Percentiles rank a stretch among this genome's conserved stretches.
These are phyloP conservation scores for Persicaria tinctoria DNA, from an alignment of 148 eudicot species.

Conservation along the genomic window DNA sequence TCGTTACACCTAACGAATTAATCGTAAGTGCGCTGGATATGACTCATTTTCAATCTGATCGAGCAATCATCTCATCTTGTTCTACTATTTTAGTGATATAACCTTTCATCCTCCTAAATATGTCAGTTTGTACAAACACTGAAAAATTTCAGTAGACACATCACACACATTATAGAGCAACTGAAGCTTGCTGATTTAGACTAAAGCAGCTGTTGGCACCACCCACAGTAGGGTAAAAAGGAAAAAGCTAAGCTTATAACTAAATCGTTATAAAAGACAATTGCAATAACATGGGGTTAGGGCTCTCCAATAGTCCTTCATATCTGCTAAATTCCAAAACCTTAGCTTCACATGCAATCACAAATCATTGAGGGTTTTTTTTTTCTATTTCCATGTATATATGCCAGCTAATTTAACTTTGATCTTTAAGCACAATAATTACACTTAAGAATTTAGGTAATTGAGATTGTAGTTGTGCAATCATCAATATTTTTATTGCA, in stretches of 20 bases:
- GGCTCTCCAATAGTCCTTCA: neutral
- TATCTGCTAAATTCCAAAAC: neutral
- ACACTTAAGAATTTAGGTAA: too few species aligned
- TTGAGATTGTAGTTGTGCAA: too few species aligned
- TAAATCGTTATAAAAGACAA: neutral
- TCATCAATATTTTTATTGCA: too few species aligned
- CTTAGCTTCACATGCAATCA: neutral
- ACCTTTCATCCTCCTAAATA: neutral
- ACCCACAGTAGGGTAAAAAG: neutral
- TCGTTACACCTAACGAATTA: too few species aligned
- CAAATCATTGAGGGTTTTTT: too few species aligned
- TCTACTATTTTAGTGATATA: too few species aligned
- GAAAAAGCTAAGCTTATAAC: neutral
- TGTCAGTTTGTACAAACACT: neutral
- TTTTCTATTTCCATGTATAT: neutral
- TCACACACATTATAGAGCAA: neutral
- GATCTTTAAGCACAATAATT: neutral
- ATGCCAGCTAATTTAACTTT: neutral
- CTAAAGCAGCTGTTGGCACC: neutral
- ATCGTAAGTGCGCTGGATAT: too few species aligned
- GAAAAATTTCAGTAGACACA: neutral
- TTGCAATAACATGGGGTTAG: neutral
- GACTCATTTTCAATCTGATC: too few species aligned
- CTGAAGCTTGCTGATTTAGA: neutral
- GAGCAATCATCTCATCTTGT: too few species aligned